phyloP scores from a whole-genome alignment of 139 green algal species.

The Picocystis salinarum region DNA sequence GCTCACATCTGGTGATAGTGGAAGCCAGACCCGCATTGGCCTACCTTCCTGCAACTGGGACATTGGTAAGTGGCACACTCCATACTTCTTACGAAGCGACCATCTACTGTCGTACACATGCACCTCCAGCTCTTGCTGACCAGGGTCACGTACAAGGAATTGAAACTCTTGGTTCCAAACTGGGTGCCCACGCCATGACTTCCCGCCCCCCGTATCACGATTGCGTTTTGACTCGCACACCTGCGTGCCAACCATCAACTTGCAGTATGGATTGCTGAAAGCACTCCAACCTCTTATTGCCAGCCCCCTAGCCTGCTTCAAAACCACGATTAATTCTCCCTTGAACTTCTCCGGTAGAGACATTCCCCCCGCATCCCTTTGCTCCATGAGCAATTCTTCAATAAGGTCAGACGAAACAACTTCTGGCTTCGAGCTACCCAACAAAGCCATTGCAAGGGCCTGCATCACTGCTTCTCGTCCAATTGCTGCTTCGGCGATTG shows the following conservation, averaged over 20 bases:
- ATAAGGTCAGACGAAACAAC: conserved; percentile 63
- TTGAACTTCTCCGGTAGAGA: conserved; percentile 61
- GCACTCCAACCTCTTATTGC: conserved; percentile 75
- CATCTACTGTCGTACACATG: conserved; percentile 6
- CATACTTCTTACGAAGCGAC: neutral
- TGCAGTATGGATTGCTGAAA: conserved; percentile 77
- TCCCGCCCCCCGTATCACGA: conserved; percentile 8
- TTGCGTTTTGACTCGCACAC: conserved; percentile 17
- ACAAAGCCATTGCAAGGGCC: conserved; percentile 61
- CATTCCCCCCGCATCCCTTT: conserved; percentile 58
- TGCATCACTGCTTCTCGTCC: conserved; percentile 78
- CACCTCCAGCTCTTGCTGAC: conserved; percentile 1
- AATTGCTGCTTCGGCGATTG: conserved; percentile 73
- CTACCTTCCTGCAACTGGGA: conserved; percentile 2
- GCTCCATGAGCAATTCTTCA: conserved; percentile 56
- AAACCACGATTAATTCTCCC: conserved; percentile 50
- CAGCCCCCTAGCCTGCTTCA: conserved; percentile 56
- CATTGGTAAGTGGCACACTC: neutral
- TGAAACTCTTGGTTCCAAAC: conserved; percentile 16
- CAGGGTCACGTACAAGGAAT: conserved; percentile 7
- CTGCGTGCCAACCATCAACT: conserved; percentile 62
- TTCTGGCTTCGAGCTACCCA: conserved; percentile 42
- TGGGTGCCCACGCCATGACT: neutral
- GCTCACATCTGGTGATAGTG: no score
- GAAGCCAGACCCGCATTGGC: conserved; percentile 11